Percentiles rank a stretch among this genome's conserved stretches.
These are phyloP conservation scores for Diaporthe vexans DNA, from an alignment of 2,329 filamentous ascomycete species.

Conservation along the genomic window DNA sequence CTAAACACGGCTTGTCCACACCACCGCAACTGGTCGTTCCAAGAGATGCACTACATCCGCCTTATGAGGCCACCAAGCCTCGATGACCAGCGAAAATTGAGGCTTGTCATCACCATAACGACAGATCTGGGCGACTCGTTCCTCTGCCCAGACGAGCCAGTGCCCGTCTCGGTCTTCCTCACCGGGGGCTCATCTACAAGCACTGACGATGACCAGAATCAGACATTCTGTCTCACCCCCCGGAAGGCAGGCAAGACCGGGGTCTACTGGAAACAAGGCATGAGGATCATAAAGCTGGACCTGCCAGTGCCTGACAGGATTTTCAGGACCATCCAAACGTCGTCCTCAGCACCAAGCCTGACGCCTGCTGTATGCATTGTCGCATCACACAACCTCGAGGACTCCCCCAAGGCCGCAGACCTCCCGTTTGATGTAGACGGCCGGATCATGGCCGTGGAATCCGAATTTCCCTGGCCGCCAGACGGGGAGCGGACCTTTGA, in stretches of 20 bases:
- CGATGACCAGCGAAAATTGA: conserved; percentile 49
- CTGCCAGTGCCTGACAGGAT: conserved; percentile 45
- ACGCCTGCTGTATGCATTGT: conserved; percentile 47
- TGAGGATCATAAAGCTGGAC: conserved; percentile 55
- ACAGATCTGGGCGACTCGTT: conserved; percentile 71
- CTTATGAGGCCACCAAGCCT: conserved; percentile 64
- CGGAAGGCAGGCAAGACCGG: conserved; percentile 36
- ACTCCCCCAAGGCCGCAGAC: conserved; percentile 43
- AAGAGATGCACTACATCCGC: conserved; percentile 69
- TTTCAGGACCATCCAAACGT: not conserved
- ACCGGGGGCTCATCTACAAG: not conserved
- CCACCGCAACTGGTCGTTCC: not conserved
- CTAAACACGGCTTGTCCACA: not conserved
- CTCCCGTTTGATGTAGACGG: conserved; percentile 49
- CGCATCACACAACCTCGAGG: conserved; percentile 37
- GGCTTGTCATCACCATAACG: conserved; percentile 67
- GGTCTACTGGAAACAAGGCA: conserved; percentile 50
- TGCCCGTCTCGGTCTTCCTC: conserved; percentile 56
- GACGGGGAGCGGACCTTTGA: conserved; percentile 43
- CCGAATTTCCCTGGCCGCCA: conserved; percentile 47
- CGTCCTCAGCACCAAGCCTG: not conserved
- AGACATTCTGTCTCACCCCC: not conserved
- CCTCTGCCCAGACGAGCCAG: conserved; percentile 58
- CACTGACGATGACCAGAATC: conserved; percentile 8
- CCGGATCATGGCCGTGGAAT: conserved; percentile 61